These are phyloP conservation scores for Rhynchosporium agropyri DNA, from an alignment of 2,329 filamentous ascomycete genomes.

Conservation along the genomic window DNA sequence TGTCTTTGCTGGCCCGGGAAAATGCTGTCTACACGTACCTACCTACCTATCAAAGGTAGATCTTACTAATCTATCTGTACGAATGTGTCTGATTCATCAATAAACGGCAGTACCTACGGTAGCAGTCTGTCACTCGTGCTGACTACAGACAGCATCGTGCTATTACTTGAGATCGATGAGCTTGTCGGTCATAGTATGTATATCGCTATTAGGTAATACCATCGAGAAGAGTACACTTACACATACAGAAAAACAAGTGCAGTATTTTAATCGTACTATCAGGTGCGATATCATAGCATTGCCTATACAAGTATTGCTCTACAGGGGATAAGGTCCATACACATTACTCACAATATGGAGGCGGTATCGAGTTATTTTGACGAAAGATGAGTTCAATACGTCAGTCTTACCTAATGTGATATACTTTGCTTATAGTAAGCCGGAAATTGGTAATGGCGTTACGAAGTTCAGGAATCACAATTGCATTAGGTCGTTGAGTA, in stretches of 20 bases:
- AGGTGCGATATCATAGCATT: too few relatives aligned
- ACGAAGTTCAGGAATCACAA: not conserved
- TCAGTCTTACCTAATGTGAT: too few relatives aligned
- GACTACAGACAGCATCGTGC: not conserved
- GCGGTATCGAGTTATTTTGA: constrained; percentile 8
- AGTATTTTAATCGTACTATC: too few relatives aligned
- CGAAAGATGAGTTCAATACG: too few relatives aligned
- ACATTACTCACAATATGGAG: not conserved
- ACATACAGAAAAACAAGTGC: too few relatives aligned
- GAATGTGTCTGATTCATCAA: too few relatives aligned
- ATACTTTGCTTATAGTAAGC: too few relatives aligned
- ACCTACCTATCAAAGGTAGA: not conserved
- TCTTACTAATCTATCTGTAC: too few relatives aligned
- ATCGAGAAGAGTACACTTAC: not conserved
- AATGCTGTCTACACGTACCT: not conserved
- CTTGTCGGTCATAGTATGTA: constrained; percentile 18
- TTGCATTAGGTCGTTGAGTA: constrained; percentile 22
- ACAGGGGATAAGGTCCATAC: too few relatives aligned
- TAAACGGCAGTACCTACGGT: too few relatives aligned
- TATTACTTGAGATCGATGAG: constrained; percentile 26
- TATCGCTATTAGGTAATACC: constrained; percentile 27
- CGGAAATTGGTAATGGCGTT: not conserved
- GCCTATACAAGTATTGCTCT: too few relatives aligned
- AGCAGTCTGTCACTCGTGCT: not conserved
- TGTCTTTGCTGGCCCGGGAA: constrained; percentile 26